Evolutionary conservation across 345 rosid species (phyloP), one percentile per base, ranked within the genome.

Genomic region (Theobroma cacao): DNA sequence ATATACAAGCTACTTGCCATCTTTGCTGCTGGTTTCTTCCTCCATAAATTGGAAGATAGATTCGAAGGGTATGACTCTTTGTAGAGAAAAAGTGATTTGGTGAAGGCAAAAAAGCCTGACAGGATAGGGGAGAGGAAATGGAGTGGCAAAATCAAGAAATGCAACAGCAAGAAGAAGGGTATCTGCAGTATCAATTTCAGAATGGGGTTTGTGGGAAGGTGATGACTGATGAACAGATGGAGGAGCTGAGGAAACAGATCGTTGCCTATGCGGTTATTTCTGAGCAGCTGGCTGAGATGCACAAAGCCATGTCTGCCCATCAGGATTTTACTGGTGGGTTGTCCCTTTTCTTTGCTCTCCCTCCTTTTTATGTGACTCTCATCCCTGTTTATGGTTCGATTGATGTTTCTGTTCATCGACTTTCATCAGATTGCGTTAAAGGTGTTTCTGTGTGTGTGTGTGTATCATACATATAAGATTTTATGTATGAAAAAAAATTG

Each of bases 161-260:
- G 13, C 62, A 75, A 41, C 56, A 56, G 24, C 14, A 22, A 61
- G 10, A 31, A n/a, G 47, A 34, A 22, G 20, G 55, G 2, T n/a
- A n/a, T 65, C 52, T 52, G 41, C 72, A 50, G 62, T 53, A 36
- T 56, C 72, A 68, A 40, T 58, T 58, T 5, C 34, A 64, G 33
- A 28, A 81, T 40, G 61, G 78, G 62, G 81, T 74, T 77, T 79
- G 66, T 52, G 84, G 83, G 74, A 88, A 79, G 47, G 90, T 90
- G 79, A 90, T 93, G 91, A 93, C 91, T 14, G 94, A 94, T 66
- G 98, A 90, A 78, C 98, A 94, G 61, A 79, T 92, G 88, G 97
- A 90, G 87, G 72, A 81, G 36, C 82, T 89, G 53, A 83, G 94
- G 76, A 91, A 87, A 76, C 98, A 93, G 76, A 93, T 93, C 77